These are phyloP conservation scores for Cryphonectria carpinicola DNA, from an alignment of 2,329 filamentous ascomycete genomes.

Conservation along the genomic window DNA sequence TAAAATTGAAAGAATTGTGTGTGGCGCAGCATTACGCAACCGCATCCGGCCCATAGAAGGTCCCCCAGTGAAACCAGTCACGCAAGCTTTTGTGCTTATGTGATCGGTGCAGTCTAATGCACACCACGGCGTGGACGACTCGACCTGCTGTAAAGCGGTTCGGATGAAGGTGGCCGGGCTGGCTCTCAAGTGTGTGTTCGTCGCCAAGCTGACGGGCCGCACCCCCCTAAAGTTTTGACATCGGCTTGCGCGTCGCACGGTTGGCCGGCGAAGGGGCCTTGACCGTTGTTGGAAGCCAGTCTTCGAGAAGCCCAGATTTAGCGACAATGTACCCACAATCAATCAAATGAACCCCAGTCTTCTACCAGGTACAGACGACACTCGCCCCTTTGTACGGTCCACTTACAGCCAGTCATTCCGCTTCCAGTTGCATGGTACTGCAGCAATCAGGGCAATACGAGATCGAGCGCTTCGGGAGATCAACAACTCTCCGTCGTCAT, in stretches of 20 bases:
- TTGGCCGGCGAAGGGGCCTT: not conserved
- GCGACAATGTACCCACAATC: conserved; percentile 18
- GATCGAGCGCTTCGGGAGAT: conserved; percentile 28
- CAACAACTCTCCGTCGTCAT: conserved; percentile 19
- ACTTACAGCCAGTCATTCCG: conserved; percentile 24
- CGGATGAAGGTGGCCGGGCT: not conserved
- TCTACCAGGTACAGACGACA: conserved; percentile 21
- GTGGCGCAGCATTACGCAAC: conserved; percentile 12
- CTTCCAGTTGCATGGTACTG: conserved; percentile 4
- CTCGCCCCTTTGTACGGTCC: conserved; percentile 19
- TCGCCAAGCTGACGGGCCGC: not conserved
- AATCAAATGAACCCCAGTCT: conserved; percentile 22
- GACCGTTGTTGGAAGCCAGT: conserved; percentile 12
- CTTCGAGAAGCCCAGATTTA: conserved; percentile 21
- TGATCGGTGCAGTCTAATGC: not conserved
- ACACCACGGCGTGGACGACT: not conserved
- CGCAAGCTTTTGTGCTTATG: not conserved
- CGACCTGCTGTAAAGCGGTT: not conserved
- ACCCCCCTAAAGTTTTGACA: not conserved
- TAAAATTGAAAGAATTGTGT: not conserved
- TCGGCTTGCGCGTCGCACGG: conserved; percentile 8
- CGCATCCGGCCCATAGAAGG: not conserved
- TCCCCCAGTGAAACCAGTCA: not conserved
- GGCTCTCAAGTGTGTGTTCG: not conserved
- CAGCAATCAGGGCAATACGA: conserved; percentile 23